Conservation (phyloP, 371 early-diverging fungal species). For the Mucor racemosus region DNA sequence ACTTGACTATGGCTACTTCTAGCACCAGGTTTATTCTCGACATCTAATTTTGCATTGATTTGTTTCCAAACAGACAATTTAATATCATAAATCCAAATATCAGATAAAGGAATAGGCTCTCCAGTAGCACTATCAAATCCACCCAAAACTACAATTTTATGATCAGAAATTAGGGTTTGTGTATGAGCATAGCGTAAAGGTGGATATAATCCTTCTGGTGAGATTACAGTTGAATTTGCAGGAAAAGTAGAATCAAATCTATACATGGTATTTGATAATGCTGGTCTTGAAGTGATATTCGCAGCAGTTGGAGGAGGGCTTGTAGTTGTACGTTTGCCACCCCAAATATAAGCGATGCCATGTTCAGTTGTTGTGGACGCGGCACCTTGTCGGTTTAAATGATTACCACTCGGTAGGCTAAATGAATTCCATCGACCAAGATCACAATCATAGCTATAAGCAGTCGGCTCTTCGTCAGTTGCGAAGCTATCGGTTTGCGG, state of each 20-base stretch:
- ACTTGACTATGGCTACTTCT: conserved; percentile 50
- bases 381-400: conserved; percentile 43
- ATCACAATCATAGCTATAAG: conserved; percentile 41
- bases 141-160: conserved; percentile 43
- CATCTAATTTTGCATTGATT: conserved; percentile 33
- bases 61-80: conserved; percentile 30
- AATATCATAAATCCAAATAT: conserved; percentile 47
- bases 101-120: conserved; percentile 38
- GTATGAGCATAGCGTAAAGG: conserved; percentile 46
- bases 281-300: conserved; percentile 8
- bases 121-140: conserved; percentile 49
- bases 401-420: conserved; percentile 36
- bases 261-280: conserved; percentile 34
- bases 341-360: conserved; percentile 50
- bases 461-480: conserved; percentile 32
- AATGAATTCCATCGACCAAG: conserved; percentile 45
- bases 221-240: conserved; percentile 30
- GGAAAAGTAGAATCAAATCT: conserved; percentile 35
- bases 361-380: conserved; percentile 32
- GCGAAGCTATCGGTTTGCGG: conserved; percentile 20
- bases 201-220: conserved; percentile 8
- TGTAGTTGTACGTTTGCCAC: conserved; percentile 36
- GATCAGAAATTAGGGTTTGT: conserved; percentile 39
- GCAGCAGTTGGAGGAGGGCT: neutral
- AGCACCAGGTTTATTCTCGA: conserved; percentile 40